Evolutionary conservation across 176 grass and related monocot species (phyloP).

Genomic region (Eleusine indica): DNA sequence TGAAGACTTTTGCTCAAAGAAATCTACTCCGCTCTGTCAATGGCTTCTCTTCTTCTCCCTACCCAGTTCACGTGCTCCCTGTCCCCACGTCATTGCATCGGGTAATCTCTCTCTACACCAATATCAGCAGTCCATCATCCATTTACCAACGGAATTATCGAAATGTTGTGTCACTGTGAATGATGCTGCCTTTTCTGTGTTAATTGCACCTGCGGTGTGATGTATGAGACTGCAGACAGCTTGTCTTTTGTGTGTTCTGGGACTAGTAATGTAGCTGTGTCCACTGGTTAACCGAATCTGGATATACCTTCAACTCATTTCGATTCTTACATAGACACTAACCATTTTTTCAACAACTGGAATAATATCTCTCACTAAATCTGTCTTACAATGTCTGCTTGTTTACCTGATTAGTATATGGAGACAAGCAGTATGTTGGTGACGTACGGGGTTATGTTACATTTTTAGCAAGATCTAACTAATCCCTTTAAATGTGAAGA

Average conservation of each 20-base stretch:
- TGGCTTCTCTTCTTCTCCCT: conserved; percentile 51
- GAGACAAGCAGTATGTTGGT: background rate
- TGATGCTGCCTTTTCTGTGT: too few relatives aligned
- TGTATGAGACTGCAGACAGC: background rate
- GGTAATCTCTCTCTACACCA: background rate
- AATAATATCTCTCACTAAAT: background rate
- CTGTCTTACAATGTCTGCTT: background rate
- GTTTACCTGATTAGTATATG: background rate
- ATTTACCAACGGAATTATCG: background rate
- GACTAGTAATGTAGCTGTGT: background rate
- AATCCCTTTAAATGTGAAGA: background rate
- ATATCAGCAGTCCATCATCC: background rate
- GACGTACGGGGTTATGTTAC: background rate
- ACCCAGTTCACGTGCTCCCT: conserved; percentile 32
- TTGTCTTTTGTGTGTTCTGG: background rate
- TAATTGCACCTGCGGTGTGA: background rate
- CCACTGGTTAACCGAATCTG: background rate
- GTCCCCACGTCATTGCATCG: conserved; percentile 3
- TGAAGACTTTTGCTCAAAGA: conserved; percentile 14
- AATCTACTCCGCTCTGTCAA: conserved; percentile 9
- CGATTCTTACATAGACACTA: background rate
- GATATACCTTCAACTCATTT: conserved; percentile 6
- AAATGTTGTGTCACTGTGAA: background rate
- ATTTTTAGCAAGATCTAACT: background rate
- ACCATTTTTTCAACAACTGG: background rate